Percentiles rank a stretch among this genome's conserved stretches.
Conservation (phyloP, 352 stramenopile genomes). For the Globisporangium ultimum region DNA sequence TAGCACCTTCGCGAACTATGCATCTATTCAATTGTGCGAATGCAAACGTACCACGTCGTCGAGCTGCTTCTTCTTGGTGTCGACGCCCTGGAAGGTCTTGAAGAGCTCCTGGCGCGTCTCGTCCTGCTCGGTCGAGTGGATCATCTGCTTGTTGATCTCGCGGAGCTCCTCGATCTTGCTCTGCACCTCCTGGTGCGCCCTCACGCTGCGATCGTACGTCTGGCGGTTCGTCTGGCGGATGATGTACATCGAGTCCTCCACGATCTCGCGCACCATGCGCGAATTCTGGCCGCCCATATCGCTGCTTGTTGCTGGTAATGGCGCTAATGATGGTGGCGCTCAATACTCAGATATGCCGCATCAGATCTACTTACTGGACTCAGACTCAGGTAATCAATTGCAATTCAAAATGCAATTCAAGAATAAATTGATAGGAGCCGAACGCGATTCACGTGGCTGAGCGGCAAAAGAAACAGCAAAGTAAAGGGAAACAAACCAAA, state of each 20-base stretch:
- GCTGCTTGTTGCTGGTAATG: constrained; percentile 1
- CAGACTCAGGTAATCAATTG: too few species aligned
- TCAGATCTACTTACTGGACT: too few species aligned
- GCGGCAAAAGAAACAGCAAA: too few species aligned
- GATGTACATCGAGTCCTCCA: constrained; percentile 79
- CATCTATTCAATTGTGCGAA: background rate
- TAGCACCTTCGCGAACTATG: too few species aligned
- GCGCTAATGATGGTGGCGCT: background rate
- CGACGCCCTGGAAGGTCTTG: constrained; percentile 47
- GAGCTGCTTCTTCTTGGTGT: constrained; percentile 60
- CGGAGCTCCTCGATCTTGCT: constrained; percentile 59
- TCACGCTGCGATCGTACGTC: constrained; percentile 63
- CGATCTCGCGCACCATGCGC: constrained; percentile 73
- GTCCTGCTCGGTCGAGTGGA: constrained; percentile 55
- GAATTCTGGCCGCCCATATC: constrained; percentile 77
- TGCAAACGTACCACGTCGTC: constrained; percentile 41
- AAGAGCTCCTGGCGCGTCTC: constrained; percentile 53
- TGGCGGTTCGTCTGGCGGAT: constrained; percentile 67
- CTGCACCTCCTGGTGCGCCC: constrained; percentile 50
- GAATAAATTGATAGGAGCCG: too few species aligned
- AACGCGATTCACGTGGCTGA: too few species aligned
- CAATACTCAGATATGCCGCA: constrained; percentile 1
- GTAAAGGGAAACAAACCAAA: constrained; percentile 8
- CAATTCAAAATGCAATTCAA: too few species aligned
- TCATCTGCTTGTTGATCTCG: constrained; percentile 50